A percentile compares a stretch with the other conserved stretches of the same genome.
phyloP scores from a whole-genome alignment of 345 rosid genomes.

The Anacardium occidentale region DNA sequence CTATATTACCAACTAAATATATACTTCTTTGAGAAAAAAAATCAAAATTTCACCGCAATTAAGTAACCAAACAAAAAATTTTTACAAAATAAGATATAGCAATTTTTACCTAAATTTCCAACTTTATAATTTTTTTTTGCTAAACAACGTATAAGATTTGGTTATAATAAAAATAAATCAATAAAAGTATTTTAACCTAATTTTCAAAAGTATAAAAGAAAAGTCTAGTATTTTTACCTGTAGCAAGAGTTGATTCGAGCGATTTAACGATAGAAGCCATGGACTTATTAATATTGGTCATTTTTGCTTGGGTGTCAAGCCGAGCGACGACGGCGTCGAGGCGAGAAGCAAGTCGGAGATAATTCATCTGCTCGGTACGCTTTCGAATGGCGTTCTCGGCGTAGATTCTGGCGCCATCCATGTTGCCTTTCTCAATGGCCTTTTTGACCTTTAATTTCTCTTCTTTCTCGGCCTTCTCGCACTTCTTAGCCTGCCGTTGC shows the following conservation, averaged over 20 bases:
- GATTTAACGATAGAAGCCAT: constrained; percentile 89
- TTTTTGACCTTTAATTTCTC: constrained; percentile 95
- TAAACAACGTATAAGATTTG: too few species aligned
- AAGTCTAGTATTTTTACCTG: constrained; percentile 48
- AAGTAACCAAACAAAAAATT: too few species aligned
- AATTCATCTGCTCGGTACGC: constrained; percentile 98
- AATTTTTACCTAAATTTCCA: too few species aligned
- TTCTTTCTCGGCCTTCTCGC: constrained; percentile 99
- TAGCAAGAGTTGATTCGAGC: constrained; percentile 80
- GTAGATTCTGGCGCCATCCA: constrained; percentile 98
- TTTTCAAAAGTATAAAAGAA: neutral
- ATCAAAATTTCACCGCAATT: too few species aligned
- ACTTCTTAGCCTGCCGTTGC: constrained; percentile 84
- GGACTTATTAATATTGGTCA: constrained; percentile 85
- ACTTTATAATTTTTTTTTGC: too few species aligned
- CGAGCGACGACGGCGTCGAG: constrained; percentile 96
- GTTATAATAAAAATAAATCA: too few species aligned
- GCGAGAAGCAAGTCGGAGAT: constrained; percentile 84
- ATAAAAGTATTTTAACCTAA: neutral
- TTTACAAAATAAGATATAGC: too few species aligned
- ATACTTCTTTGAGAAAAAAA: too few species aligned
- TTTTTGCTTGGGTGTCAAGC: constrained; percentile 93
- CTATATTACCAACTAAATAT: neutral
- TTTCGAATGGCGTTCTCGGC: constrained; percentile 96
- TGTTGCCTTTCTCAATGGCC: constrained; percentile 97